Evolutionary conservation across 106 monocot species (phyloP), one percentile per base, ranked within the genome.

Genomic region (Apostasia ramifera): DNA sequence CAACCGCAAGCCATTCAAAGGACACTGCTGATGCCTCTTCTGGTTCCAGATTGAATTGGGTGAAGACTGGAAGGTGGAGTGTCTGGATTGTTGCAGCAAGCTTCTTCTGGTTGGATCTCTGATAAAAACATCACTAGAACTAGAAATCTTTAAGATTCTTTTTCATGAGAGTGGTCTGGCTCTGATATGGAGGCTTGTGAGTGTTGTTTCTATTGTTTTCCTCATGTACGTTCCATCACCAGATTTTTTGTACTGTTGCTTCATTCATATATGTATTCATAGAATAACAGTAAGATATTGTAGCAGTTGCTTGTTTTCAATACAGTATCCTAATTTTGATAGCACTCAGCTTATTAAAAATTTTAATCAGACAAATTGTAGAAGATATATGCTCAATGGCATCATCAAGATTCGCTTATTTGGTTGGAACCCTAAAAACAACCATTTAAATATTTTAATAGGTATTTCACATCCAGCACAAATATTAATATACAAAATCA

Each of bases 161-260:
- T 8, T 59, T 59, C 8, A 5, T 37, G 2, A 26, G n/a, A 39
- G 59, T 59, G 64, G 39, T 46, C 57, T 58, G 10, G 12, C 4
- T 58, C 26, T 12, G 57, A 58, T 6, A 37, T 64, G 64, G 11
- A 45, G 45, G 45, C 14, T 64, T 64, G 64, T 59, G 59, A 39
- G 59, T 59, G 37, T 59, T 59, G 2, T 9, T 40, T 5, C 2
- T 40, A 8, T 39, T 59, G 13, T 40, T 59, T 40, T 40, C 40
- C 0, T 58, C 37, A 5, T 26, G 4, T 40, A 59, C 40, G 3
- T 59, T 59, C 40, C 40, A 59, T 59, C 59, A 40, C 26, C 59
- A 59, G 59, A 59, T 59, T 59, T 59, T 59, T 59, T 59, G 59
- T 59, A 59, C 40, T 40, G 59, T 59, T 59, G 59, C 59, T 41